Evolutionary conservation across 139 green algal species (phyloP).

Genomic region (Picochlorum sp.): DNA sequence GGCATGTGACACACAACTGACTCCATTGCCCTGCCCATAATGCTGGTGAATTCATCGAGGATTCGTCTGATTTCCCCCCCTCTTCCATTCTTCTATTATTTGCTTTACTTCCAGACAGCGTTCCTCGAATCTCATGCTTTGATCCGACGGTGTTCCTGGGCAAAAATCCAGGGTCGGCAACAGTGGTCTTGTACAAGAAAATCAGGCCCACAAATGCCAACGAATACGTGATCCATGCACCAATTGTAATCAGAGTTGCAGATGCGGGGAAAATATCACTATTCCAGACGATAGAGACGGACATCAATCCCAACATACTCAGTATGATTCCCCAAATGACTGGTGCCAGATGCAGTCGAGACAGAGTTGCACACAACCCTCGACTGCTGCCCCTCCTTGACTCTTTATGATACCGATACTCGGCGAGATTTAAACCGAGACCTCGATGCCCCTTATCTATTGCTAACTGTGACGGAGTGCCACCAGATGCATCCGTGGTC

Average conservation of each 20-base stretch:
- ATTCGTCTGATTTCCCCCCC: not conserved
- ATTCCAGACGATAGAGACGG: slow-evolving; percentile 42
- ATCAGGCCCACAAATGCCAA: slow-evolving; percentile 42
- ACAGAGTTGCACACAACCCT: slow-evolving; percentile 23
- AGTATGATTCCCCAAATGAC: slow-evolving; percentile 74
- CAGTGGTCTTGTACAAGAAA: slow-evolving; percentile 69
- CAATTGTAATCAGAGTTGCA: slow-evolving; percentile 6
- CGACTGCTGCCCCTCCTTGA: slow-evolving; percentile 11
- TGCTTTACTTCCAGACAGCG: no score
- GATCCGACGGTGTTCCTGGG: slow-evolving; percentile 13
- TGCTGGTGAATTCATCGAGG: slow-evolving; percentile 65
- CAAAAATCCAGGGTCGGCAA: slow-evolving; percentile 69
- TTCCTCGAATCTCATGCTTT: no score
- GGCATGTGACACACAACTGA: slow-evolving; percentile 85
- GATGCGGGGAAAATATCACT: slow-evolving; percentile 6
- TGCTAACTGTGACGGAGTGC: slow-evolving; percentile 80
- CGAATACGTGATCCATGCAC: slow-evolving; percentile 27
- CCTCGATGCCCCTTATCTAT: slow-evolving; percentile 84
- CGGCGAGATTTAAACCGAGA: slow-evolving; percentile 52
- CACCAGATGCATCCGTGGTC: slow-evolving; percentile 66
- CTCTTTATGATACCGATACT: slow-evolving; percentile 48
- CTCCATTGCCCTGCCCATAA: slow-evolving; percentile 79
- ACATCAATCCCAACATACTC: slow-evolving; percentile 51
- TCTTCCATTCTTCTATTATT: not conserved
- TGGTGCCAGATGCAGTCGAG: slow-evolving; percentile 63